Evolutionary conservation across 78 protist species (phyloP), one percentile per base, ranked within the genome.

Genomic region (Thecamonas trahens): DNA sequence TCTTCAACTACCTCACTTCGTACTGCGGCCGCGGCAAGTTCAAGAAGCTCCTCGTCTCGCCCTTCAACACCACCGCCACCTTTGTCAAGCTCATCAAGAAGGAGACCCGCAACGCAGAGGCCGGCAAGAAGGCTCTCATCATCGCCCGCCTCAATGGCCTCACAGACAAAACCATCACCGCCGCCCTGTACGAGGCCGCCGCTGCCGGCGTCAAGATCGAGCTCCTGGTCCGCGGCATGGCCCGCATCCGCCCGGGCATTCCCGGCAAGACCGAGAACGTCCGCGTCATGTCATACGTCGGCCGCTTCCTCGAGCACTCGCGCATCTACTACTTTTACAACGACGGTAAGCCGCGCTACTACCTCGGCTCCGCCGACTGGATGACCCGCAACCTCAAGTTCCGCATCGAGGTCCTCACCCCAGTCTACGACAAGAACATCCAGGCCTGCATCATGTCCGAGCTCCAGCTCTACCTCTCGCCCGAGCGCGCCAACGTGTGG

Each of bases 1-100:
- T 75, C 15, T 75, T 75, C 67, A 75, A 75, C 35, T 75, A 75
- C 50, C 73, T 75, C n/a, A 75, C 80, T 66, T 73, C 76, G 2
- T 75, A 75, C 71, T 60, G 73, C 22, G 49, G 80, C 37, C 50
- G 66, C 2, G 58, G 76, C 3, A 60, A 68, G 0, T 75, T 75
- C n/a, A 75, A 64, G 59, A 75, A 75, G 49, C 73, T 75, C 18
- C n/a, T 75, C 44, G 67, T 75, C 39, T 73, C 80, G 4, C 80
- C 80, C 35, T 67, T 75, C 76, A 75, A 75, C 26, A 75, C 67
- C 76, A 49, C 76, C 66, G 66, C 80, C 0, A 75, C 80, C 3
- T 37, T 75, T 17, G 58, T 75, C 24, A 73, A 75, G 67, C 38
- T 75, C 45, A 75, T 75, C 29, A 74, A 75, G 18, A 75, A 44